phyloP scores from a whole-genome alignment of 148 eudicot genomes.

The Persicaria maculosa region DNA sequence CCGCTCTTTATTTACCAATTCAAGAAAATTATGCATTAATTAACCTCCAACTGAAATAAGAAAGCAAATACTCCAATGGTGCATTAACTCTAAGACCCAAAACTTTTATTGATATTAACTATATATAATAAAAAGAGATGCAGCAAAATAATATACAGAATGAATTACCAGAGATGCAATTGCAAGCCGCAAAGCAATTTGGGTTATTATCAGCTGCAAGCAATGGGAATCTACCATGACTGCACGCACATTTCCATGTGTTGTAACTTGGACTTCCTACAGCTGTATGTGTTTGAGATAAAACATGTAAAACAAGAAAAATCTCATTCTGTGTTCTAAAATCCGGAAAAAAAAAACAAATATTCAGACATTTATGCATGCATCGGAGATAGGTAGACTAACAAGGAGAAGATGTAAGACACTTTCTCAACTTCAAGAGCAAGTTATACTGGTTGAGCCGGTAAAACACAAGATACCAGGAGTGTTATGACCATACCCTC shows the following conservation, averaged over 20 bases:
- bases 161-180: slow-evolving; percentile 69
- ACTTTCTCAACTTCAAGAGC: no score
- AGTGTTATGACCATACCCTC: neutral
- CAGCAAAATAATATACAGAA: neutral
- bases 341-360: neutral
- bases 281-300: slow-evolving; percentile 8
- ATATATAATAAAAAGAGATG: neutral
- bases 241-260: slow-evolving; percentile 64
- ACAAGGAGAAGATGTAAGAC: neutral
- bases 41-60: no score
- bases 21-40: no score
- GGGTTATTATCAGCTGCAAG: slow-evolving; percentile 31
- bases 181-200: slow-evolving; percentile 69
- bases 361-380: neutral
- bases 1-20: no score
- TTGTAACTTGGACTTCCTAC: slow-evolving; percentile 29
- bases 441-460: neutral
- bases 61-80: no score
- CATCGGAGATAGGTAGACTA: neutral
- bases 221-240: slow-evolving; percentile 43
- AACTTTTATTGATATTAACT: no score
- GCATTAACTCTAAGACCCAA: no score
- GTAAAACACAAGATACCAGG: neutral
- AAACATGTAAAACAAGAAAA: neutral
- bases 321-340: neutral